A percentile compares a stretch with the other conserved stretches of the same genome.
Conservation (phyloP, 2,329 filamentous ascomycete species). For the Aureobasidium namibiae region DNA sequence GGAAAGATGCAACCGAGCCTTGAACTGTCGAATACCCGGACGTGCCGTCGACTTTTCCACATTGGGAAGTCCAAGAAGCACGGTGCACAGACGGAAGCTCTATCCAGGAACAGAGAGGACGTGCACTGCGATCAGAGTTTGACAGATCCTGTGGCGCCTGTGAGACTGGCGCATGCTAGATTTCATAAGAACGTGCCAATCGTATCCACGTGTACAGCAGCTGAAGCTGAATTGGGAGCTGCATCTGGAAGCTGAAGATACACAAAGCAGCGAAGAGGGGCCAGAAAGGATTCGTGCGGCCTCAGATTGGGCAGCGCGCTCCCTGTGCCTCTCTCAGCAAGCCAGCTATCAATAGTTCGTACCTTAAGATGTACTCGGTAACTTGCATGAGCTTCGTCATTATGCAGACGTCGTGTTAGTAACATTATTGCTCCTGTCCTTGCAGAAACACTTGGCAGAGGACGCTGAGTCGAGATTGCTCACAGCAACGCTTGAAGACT, state of each 20-base stretch:
- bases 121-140: constrained; percentile 8
- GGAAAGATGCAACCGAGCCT: not conserved
- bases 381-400: constrained; percentile 1
- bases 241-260: constrained; percentile 1
- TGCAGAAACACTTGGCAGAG: not conserved
- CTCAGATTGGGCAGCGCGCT: not conserved
- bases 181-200: not conserved
- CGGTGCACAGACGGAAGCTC: constrained; percentile 3
- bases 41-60: constrained; percentile 1
- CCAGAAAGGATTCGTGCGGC: not conserved
- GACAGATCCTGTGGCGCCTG: constrained; percentile 11
- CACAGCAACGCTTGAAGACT: not conserved
- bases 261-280: not conserved
- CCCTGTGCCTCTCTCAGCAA: not conserved
- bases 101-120: not conserved
- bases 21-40: not conserved
- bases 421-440: not conserved
- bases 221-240: not conserved
- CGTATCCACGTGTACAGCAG: not conserved
- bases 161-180: constrained; percentile 10
- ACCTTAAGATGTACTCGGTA: constrained; percentile 1
- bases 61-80: not conserved
- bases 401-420: not conserved
- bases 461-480: not conserved
- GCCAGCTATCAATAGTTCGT: constrained; percentile 6